These are phyloP conservation scores for Macrotyloma uniflorum DNA, from an alignment of 306 rosid genomes.

Conservation along the genomic window DNA sequence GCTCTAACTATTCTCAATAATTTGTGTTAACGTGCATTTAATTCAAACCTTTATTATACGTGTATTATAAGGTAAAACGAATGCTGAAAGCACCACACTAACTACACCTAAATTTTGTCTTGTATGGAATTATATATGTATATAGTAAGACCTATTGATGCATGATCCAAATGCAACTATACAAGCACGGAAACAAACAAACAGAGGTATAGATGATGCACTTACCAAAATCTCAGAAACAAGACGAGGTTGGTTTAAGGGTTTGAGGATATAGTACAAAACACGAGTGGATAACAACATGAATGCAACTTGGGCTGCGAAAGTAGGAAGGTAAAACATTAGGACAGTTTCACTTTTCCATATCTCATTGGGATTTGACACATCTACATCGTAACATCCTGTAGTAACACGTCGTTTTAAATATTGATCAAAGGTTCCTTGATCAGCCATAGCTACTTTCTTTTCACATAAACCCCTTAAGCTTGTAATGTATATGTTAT, in stretches of 20 bases:
- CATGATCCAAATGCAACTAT: background rate
- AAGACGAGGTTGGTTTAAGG: conserved; percentile 45
- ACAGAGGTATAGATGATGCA: background rate
- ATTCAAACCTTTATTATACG: background rate
- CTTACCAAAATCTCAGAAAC: conserved; percentile 39
- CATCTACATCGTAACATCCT: background rate
- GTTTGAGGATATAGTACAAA: conserved; percentile 34
- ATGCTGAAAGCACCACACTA: background rate
- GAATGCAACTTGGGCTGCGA: conserved; percentile 33
- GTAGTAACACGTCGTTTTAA: background rate
- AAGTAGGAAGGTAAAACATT: background rate
- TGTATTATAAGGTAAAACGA: background rate
- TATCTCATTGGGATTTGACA: conserved; percentile 26
- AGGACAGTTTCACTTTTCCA: conserved; percentile 38
- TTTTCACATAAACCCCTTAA: background rate
- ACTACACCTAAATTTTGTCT: background rate
- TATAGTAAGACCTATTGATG: background rate
- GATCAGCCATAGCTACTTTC: background rate
- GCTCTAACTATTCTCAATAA: too few species aligned
- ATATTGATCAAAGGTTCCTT: background rate
- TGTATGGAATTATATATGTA: background rate
- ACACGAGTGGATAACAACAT: conserved; percentile 1
- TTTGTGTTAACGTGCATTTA: background rate
- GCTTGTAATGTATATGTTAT: background rate
- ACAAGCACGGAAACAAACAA: background rate